Evolutionary conservation across 768 basidiomycete species (phyloP), one percentile per base, ranked within the genome.

Genomic region (Amanita muscaria): DNA sequence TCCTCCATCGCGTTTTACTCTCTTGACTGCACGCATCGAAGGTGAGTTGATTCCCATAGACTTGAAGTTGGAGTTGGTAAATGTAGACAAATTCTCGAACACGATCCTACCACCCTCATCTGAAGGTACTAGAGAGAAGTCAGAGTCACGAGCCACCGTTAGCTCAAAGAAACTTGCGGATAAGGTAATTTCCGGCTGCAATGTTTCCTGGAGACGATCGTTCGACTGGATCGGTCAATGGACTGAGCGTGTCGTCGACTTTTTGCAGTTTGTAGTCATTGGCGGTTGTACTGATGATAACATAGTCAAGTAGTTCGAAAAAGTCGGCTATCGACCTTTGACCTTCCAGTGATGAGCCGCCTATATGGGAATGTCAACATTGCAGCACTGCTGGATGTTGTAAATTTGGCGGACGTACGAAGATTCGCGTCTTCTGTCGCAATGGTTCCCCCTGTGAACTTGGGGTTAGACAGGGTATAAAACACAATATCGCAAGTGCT

Each of bases 241-340:
- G 10, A n/a, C 21, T 38, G 37, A 38, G 22, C 22, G 37, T 38
- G 22, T 38, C 37, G 22, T 38, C 22, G 37, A 38, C 4, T 23
- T 38, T 24, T 50, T 50, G 50, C 46, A 42, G 40, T 48, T 50
- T 51, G 21, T 51, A 51, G 19, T 53, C 36, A 44, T 45, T 42
- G 50, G 40, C 25, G 31, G 32, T 27, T 34, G 14, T 44, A n/a
- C n/a, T n/a, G 16, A 6, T 15, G 22, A 53, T 38, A 49, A 43
- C 12, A 51, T 29, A 33, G 52, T 53, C 50, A 25, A 53, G 52
- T 41, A 53, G 37, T 23, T 46, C 15, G 39, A 53, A 51, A 51
- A 53, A 47, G 40, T 53, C 47, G 24, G 38, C 38, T 48, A 53
- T 53, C 50, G 52, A 51, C 46, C 49, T 53, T 37, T 47, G 44